These are phyloP conservation scores for Syzygium aqueum DNA, from an alignment of 345 rosid species.

Conservation along the genomic window DNA sequence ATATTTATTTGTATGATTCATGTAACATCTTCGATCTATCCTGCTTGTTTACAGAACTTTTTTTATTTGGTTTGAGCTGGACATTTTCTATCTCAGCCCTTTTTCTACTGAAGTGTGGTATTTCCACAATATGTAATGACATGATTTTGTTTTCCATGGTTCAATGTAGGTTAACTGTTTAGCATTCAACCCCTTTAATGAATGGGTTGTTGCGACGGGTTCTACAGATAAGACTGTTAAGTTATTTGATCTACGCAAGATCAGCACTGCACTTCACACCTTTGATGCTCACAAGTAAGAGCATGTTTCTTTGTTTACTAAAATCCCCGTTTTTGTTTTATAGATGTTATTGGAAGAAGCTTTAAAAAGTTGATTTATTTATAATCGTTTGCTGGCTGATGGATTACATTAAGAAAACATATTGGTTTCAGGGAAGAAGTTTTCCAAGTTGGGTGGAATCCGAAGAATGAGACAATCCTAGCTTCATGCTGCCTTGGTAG, in stretches of 20 bases:
- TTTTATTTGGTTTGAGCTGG: background rate
- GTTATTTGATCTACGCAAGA: slow-evolving; percentile 87
- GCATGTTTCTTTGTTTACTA: background rate
- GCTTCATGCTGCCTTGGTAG: slow-evolving; percentile 99
- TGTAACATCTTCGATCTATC: background rate
- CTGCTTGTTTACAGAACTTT: background rate
- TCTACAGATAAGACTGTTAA: slow-evolving; percentile 98
- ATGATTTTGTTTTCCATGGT: background rate
- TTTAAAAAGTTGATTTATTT: background rate
- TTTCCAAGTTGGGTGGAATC: slow-evolving; percentile 98
- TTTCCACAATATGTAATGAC: background rate
- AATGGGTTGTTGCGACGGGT: slow-evolving; percentile 98
- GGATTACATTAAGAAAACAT: background rate
- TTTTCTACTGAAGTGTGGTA: background rate
- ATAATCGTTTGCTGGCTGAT: background rate
- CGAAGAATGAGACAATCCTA: slow-evolving; percentile 92
- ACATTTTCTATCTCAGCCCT: background rate
- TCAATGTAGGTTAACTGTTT: slow-evolving; percentile 77
- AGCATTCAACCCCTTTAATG: slow-evolving; percentile 98
- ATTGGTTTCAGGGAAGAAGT: slow-evolving; percentile 76
- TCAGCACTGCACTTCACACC: slow-evolving; percentile 76
- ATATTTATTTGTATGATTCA: background rate
- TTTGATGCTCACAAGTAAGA: slow-evolving; percentile 95
- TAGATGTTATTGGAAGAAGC: background rate
- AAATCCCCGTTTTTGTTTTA: background rate